These are phyloP conservation scores for Flaveria trinervia DNA, from an alignment of 129 eudicot genomes.

Conservation along the genomic window DNA sequence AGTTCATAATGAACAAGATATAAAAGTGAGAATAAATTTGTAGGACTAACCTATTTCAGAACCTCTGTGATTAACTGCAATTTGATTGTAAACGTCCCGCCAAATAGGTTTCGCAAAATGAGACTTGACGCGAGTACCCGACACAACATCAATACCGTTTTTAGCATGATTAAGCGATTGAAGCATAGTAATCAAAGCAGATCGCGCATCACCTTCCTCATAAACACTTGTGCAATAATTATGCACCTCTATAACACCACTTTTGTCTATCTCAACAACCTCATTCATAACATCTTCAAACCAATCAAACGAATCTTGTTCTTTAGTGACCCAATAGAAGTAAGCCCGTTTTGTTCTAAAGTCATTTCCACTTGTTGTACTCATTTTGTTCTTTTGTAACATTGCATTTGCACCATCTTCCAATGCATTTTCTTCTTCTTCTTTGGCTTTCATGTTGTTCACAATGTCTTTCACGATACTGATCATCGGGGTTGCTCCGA, in stretches of 20 bases:
- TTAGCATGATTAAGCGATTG: slow-evolving; percentile 64
- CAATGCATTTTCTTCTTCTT: slow-evolving; percentile 41
- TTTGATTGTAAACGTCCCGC: slow-evolving; percentile 48
- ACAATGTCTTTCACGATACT: slow-evolving; percentile 76
- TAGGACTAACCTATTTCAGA: slow-evolving; percentile 50
- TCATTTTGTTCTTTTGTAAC: slow-evolving; percentile 8
- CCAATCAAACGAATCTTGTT: slow-evolving; percentile 80
- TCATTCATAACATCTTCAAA: slow-evolving; percentile 75
- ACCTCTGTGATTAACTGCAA: slow-evolving; percentile 53
- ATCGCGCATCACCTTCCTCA: slow-evolving; percentile 74
- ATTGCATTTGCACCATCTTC: slow-evolving; percentile 46
- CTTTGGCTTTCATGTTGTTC: slow-evolving; percentile 55
- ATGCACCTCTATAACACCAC: slow-evolving; percentile 73
- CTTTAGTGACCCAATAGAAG: slow-evolving; percentile 77
- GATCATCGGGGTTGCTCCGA: slow-evolving; percentile 88
- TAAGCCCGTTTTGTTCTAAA: slow-evolving; percentile 62
- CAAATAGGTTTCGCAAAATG: slow-evolving; percentile 75
- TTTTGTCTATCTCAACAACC: slow-evolving; percentile 53
- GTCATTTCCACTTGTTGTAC: slow-evolving; percentile 32
- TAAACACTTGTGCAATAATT: slow-evolving; percentile 70
- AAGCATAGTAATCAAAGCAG: slow-evolving; percentile 62
- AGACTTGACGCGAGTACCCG: slow-evolving; percentile 67
- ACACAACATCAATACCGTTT: slow-evolving; percentile 62
- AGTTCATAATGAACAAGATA: not conserved
- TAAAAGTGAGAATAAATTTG: not conserved